Evolutionary conservation across 2,329 filamentous ascomycete species (phyloP).

Genomic region (Sclerotinia nivalis): DNA sequence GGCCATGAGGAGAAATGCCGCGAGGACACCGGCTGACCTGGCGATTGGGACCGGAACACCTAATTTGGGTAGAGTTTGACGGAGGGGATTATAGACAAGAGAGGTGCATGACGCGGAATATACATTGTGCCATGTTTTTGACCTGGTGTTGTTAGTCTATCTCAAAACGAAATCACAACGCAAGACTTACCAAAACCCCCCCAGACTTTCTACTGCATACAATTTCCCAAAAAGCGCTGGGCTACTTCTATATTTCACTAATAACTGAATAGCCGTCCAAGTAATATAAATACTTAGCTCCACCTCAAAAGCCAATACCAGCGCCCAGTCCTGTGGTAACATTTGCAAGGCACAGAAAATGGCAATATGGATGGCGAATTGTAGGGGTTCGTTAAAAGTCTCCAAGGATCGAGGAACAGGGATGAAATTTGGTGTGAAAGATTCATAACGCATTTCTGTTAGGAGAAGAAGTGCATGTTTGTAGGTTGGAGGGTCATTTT

Average conservation of each 20-base stretch:
- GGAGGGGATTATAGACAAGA: constrained; percentile 44
- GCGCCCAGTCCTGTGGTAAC: constrained; percentile 42
- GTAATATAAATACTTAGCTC: constrained; percentile 45
- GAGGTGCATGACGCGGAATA: constrained; percentile 45
- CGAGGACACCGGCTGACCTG: constrained; percentile 42
- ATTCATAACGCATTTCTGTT: constrained; percentile 47
- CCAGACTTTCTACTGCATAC: constrained; percentile 43
- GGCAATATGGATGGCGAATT: constrained; percentile 42
- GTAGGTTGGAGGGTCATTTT: constrained; percentile 35
- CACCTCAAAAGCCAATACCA: constrained; percentile 44
- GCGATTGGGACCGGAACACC: constrained; percentile 41
- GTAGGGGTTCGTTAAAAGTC: constrained; percentile 43
- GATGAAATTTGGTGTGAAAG: constrained; percentile 46
- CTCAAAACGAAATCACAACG: not conserved
- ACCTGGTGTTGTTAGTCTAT: constrained; percentile 30
- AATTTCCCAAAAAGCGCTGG: constrained; percentile 46
- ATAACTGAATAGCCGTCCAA: constrained; percentile 45
- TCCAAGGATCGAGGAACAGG: constrained; percentile 38
- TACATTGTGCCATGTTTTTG: constrained; percentile 47
- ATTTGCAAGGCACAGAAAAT: constrained; percentile 43
- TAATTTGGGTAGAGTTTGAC: constrained; percentile 39
- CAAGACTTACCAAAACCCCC: constrained; percentile 43
- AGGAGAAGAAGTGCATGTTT: constrained; percentile 42
- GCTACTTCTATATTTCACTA: constrained; percentile 43
- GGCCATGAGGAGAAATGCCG: constrained; percentile 45